A percentile compares a stretch with the other conserved stretches of the same genome.
Evolutionary conservation across 2,329 filamentous ascomycete species (phyloP).

Genomic region (Fusarium pseudonygamai): DNA sequence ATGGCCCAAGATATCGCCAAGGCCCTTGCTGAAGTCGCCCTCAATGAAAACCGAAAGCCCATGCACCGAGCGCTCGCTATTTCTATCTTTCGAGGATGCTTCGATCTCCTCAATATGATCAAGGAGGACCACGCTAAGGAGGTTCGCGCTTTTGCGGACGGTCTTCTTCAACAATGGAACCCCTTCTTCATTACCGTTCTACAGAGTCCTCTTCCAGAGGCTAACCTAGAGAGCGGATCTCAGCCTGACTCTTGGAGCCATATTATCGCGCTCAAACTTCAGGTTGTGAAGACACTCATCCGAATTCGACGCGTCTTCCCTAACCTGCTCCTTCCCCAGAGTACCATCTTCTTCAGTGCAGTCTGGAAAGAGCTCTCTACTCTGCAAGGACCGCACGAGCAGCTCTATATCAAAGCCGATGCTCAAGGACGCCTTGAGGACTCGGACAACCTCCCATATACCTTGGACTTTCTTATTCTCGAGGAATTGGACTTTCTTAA

Average conservation of each 20-base stretch:
- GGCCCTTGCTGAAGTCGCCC: slow-evolving; percentile 82
- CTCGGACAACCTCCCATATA: slow-evolving; percentile 90
- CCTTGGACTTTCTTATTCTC: slow-evolving; percentile 89
- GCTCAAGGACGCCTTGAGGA: slow-evolving; percentile 90
- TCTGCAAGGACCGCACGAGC: slow-evolving; percentile 77
- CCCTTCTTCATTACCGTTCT: slow-evolving; percentile 87
- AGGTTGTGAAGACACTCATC: slow-evolving; percentile 93
- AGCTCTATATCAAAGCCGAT: slow-evolving; percentile 86
- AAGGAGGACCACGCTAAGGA: slow-evolving; percentile 90
- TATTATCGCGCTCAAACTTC: slow-evolving; percentile 85
- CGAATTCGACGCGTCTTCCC: slow-evolving; percentile 88
- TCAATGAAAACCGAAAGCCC: slow-evolving; percentile 77
- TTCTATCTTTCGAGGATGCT: slow-evolving; percentile 88
- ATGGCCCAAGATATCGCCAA: slow-evolving; percentile 88
- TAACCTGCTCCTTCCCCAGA: slow-evolving; percentile 82
- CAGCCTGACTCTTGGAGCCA: slow-evolving; percentile 80
- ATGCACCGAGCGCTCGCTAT: slow-evolving; percentile 85
- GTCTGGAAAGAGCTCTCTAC: slow-evolving; percentile 88
- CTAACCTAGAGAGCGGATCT: slow-evolving; percentile 54
- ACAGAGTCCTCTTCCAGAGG: slow-evolving; percentile 78
- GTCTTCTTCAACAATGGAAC: slow-evolving; percentile 84
- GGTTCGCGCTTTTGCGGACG: slow-evolving; percentile 89
- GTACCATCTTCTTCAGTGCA: slow-evolving; percentile 81
- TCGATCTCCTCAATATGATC: slow-evolving; percentile 96
- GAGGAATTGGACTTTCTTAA: slow-evolving; percentile 97